These are phyloP conservation scores for Bryum argenteum DNA, from an alignment of 225 moss, liverwort and hornwort genomes.

Conservation along the genomic window DNA sequence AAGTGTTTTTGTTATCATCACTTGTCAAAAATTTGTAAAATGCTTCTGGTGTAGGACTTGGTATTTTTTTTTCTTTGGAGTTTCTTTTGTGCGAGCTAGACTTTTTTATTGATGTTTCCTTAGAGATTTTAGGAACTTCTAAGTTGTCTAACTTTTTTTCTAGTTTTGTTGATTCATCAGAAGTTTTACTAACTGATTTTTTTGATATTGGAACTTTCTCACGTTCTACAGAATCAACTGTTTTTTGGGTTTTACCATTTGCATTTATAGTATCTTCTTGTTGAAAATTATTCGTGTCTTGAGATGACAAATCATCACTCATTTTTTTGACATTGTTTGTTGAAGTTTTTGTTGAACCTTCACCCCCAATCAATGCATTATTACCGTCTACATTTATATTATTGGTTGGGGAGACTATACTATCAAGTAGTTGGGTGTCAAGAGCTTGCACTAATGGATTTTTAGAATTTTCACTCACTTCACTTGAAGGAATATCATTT, in stretches of 20 bases:
- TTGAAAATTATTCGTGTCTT: neutral
- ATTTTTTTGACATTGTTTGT: accelerated
- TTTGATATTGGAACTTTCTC: neutral
- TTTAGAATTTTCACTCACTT: neutral
- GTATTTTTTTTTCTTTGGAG: slow-evolving; percentile 10
- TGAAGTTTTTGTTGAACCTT: neutral
- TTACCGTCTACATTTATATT: neutral
- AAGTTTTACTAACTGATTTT: neutral
- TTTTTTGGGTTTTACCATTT: neutral
- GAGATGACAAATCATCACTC: neutral
- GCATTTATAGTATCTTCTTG: accelerated
- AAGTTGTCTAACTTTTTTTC: neutral
- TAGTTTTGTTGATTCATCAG: neutral
- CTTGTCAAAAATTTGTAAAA: slow-evolving; percentile 32
- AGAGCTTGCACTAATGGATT: neutral
- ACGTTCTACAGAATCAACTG: neutral
- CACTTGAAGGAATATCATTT: neutral
- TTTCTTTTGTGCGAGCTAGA: neutral
- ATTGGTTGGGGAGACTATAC: accelerated
- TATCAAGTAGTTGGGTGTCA: neutral
- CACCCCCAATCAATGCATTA: accelerated
- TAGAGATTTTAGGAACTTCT: accelerated
- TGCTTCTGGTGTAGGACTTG: slow-evolving; percentile 23
- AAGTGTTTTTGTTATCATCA: neutral
- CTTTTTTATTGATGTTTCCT: neutral